Evolutionary conservation across 805 yeast species (phyloP).

Genomic region (Monosporozyma aquatica): DNA sequence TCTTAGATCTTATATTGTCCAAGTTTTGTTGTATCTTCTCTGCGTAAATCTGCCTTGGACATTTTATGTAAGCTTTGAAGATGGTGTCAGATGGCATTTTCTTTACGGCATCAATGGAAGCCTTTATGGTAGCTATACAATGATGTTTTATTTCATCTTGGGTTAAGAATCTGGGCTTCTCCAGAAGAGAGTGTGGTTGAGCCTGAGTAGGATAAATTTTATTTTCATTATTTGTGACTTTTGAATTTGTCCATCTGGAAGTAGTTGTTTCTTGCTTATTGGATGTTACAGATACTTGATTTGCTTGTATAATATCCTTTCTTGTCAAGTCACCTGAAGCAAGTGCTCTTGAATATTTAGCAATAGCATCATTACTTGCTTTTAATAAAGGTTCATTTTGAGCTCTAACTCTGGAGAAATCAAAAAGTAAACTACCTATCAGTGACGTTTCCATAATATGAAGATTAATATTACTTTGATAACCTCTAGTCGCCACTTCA

Average conservation of each 20-base stretch:
- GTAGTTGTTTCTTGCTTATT: not conserved
- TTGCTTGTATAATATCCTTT: no score
- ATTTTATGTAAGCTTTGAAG: slow-evolving; percentile 25
- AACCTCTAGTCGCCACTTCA: slow-evolving; percentile 4
- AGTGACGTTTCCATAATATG: slow-evolving; percentile 14
- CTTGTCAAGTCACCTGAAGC: not conserved
- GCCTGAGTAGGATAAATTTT: not conserved
- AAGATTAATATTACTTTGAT: slow-evolving; percentile 4
- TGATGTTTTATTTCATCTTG: slow-evolving; percentile 26
- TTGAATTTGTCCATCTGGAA: not conserved
- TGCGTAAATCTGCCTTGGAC: slow-evolving; percentile 25
- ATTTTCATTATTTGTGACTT: not conserved
- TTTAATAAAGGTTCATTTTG: slow-evolving; percentile 15
- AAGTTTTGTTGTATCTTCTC: slow-evolving; percentile 23
- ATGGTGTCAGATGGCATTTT: slow-evolving; percentile 26
- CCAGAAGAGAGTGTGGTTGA: not conserved
- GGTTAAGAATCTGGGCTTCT: slow-evolving; percentile 13
- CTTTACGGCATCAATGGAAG: slow-evolving; percentile 21
- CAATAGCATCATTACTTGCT: slow-evolving; percentile 6
- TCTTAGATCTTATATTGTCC: slow-evolving; percentile 25
- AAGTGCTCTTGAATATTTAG: not conserved
- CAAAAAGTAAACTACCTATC: slow-evolving; percentile 14
- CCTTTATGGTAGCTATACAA: slow-evolving; percentile 23
- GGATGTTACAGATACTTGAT: no score
- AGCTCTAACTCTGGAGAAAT: slow-evolving; percentile 8